Evolutionary conservation across 2,329 filamentous ascomycete genomes (phyloP).

Genomic region (Arachnomyces sp.): DNA sequence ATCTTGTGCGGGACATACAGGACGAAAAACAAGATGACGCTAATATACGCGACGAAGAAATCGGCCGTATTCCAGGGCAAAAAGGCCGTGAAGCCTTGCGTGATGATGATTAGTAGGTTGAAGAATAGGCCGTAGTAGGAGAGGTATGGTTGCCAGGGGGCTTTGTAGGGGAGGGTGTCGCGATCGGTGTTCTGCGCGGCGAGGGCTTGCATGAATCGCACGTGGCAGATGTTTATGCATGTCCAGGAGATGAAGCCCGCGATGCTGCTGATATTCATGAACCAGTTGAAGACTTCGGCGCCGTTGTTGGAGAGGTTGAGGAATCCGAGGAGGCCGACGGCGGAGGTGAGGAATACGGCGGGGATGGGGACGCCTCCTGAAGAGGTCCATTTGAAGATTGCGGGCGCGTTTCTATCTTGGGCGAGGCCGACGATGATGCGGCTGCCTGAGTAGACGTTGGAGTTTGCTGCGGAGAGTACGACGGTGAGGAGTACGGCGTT

Average conservation of each 20-base stretch:
- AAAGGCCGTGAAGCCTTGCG: slow-evolving; percentile 61
- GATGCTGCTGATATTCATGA: slow-evolving; percentile 28
- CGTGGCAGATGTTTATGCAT: slow-evolving; percentile 45
- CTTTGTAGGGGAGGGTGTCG: slow-evolving; percentile 51
- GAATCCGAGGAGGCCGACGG: slow-evolving; percentile 58
- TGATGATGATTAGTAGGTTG: slow-evolving; percentile 55
- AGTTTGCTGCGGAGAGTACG: slow-evolving; percentile 37
- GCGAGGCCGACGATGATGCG: slow-evolving; percentile 62
- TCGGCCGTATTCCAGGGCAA: slow-evolving; percentile 52
- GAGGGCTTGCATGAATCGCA: slow-evolving; percentile 57
- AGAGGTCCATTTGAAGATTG: slow-evolving; percentile 33
- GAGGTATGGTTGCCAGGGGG: slow-evolving; percentile 55
- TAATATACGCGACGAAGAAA: slow-evolving; percentile 59
- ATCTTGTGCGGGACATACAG: slow-evolving; percentile 55
- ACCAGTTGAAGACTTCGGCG: slow-evolving; percentile 47
- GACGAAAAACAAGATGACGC: slow-evolving; percentile 54
- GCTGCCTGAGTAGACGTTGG: slow-evolving; percentile 42
- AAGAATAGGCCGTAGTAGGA: slow-evolving; percentile 60
- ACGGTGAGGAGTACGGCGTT: slow-evolving; percentile 37
- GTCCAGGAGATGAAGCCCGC: slow-evolving; percentile 31
- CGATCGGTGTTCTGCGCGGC: slow-evolving; percentile 50
- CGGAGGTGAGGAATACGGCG: slow-evolving; percentile 36
- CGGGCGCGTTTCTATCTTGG: slow-evolving; percentile 37
- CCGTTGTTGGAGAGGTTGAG: slow-evolving; percentile 58
- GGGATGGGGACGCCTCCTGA: slow-evolving; percentile 38